Conservation (phyloP, 2,329 filamentous ascomycete genomes). For the Curvularia verruculosa region DNA sequence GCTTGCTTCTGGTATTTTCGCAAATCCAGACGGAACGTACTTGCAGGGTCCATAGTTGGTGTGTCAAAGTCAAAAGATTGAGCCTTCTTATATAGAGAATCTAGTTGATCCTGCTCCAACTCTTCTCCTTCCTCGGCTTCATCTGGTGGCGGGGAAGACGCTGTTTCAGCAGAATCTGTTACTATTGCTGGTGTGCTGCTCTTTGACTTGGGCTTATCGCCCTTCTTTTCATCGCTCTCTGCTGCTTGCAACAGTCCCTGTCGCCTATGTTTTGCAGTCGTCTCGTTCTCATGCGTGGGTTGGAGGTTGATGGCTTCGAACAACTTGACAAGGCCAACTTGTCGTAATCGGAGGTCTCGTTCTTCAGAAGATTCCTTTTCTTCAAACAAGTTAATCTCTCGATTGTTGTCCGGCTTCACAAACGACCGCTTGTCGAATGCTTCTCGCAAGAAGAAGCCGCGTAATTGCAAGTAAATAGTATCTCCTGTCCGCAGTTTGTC, state of each 20-base stretch:
- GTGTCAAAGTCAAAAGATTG: conserved; percentile 96
- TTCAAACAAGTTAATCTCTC: conserved; percentile 76
- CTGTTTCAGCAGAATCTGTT: conserved; percentile 48
- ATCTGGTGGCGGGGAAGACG: conserved; percentile 63
- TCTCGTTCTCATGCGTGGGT: conserved; percentile 75
- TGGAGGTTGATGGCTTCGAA: conserved; percentile 87
- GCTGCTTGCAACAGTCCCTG: conserved; percentile 85
- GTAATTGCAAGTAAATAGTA: conserved; percentile 88
- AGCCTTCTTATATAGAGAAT: conserved; percentile 91
- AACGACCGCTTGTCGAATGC: conserved; percentile 74
- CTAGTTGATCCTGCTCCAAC: conserved; percentile 92
- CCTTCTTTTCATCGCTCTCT: conserved; percentile 78
- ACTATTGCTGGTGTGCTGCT: conserved; percentile 46
- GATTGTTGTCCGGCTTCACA: conserved; percentile 69
- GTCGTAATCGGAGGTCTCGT: conserved; percentile 78
- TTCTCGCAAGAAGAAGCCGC: conserved; percentile 73
- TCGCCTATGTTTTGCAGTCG: conserved; percentile 78
- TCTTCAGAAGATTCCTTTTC: conserved; percentile 86
- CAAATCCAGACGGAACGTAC: conserved; percentile 80
- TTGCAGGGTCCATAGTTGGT: conserved; percentile 80
- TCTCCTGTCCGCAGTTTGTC: conserved; percentile 88
- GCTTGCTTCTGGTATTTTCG: conserved; percentile 96
- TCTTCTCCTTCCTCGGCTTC: conserved; percentile 85
- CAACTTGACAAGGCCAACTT: conserved; percentile 85
- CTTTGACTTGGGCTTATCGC: conserved; percentile 54